Base-by-base conservation (phyloP, 129 eudicot genomes). In the Arctium minus region DNA sequence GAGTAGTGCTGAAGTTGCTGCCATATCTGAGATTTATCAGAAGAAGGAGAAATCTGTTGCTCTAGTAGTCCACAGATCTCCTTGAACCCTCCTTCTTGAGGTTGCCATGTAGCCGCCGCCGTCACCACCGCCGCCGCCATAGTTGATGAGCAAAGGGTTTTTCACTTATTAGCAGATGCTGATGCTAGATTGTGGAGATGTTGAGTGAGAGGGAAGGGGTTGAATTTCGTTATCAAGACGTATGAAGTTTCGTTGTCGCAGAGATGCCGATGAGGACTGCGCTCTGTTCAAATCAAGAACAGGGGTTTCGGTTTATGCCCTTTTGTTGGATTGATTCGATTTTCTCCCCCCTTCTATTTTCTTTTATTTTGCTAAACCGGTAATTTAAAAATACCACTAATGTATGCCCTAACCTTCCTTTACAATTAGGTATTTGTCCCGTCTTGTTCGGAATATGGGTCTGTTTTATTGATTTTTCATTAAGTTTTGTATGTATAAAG, bases 51-150 rank as follows among this genome's bases (percentile, higher is more conserved):
- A 70, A 96, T 91, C 68, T 96, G 99, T 71, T 93, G 98, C 71
- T 96, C 99, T 36, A 96, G 86, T 29, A 96, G 78, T 2, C 97
- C 96, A 36, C 97, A 96, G 94, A 96, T 93, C 94, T 96, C 99
- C 80, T 85, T 84, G 18, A 96, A 85, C n/a, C 99, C 99, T 81
- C 82, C 92, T 87, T 93, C 98, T 84, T 92, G 94, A 3, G 99
- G 98, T 82, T 93, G 92, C 99, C 99, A 96, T 42, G 86, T 9
- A 42, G 62, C 70, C 17, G 74, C 82, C 75, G 81, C 81, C 70
- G 84, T 73, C 77, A 83, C 82, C 89, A 46, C 72, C 33, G 33
- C 78, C 30, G 73, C 73, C 72, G 70, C 82, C 50, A 73, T 85
- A 69, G 17, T 17, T 39, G 67, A 32, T 40, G 13, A 12, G 38